Evolutionary conservation across 1,284 basidiomycete species (phyloP).

Genomic region (Cronartium ribicola): DNA sequence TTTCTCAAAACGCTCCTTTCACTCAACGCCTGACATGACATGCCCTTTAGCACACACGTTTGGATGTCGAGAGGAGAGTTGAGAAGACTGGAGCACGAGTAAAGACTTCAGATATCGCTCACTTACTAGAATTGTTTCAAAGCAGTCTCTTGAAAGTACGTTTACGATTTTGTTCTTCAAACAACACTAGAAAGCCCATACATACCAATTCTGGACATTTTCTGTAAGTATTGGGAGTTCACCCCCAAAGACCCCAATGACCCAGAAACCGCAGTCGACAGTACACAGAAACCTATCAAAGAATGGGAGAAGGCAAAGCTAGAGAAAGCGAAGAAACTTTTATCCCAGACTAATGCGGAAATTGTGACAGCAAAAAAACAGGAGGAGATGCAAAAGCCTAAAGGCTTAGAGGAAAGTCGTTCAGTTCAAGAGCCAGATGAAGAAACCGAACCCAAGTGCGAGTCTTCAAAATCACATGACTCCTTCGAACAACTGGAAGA

Average conservation of each 20-base stretch:
- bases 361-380: not conserved
- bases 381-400: not conserved
- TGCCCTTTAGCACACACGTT: conserved; percentile 60
- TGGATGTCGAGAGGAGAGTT: conserved; percentile 64
- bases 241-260: conserved; percentile 14
- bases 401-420: conserved; percentile 23
- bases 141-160: conserved; percentile 28
- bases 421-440: conserved; percentile 7
- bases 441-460: not conserved
- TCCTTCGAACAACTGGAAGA: not conserved
- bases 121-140: conserved; percentile 74
- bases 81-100: conserved; percentile 53
- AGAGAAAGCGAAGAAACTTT: not conserved
- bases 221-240: conserved; percentile 36
- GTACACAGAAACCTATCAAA: conserved; percentile 20
- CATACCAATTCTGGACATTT: not conserved
- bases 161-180: not conserved
- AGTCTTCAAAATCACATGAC: not conserved
- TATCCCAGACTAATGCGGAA: not conserved
- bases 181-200: not conserved
- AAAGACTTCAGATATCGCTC: conserved; percentile 70
- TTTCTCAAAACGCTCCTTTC: not conserved
- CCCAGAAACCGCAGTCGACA: not conserved
- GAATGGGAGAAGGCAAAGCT: conserved; percentile 21
- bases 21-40: not conserved